Evolutionary conservation across 257 asterid species (phyloP).

Genomic region (Scutellaria galericulata): DNA sequence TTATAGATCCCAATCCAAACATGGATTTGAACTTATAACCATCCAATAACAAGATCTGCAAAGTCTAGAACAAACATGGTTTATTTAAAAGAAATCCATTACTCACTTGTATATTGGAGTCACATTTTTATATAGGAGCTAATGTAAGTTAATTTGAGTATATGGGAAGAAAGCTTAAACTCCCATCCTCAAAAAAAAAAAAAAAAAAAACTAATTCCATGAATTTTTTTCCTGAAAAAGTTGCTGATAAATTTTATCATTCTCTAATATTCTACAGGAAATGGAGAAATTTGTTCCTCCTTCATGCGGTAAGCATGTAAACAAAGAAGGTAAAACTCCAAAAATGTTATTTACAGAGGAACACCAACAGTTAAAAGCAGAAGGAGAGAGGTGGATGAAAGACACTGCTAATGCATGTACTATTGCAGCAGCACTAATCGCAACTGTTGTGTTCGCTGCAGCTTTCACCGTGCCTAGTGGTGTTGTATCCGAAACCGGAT

Average conservation of each 20-base stretch:
- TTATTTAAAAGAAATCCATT: too few species aligned
- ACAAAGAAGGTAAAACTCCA: neutral
- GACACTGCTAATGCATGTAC: slow-evolving; percentile 17
- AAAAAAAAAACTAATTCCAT: too few species aligned
- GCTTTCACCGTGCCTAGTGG: slow-evolving; percentile 31
- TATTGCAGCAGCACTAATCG: slow-evolving; percentile 6
- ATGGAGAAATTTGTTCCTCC: slow-evolving; percentile 24
- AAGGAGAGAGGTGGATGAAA: slow-evolving; percentile 37
- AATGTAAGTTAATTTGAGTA: too few species aligned
- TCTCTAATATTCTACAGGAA: slow-evolving; percentile 14
- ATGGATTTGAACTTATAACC: too few species aligned
- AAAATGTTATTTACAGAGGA: slow-evolving; percentile 26
- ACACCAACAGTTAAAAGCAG: slow-evolving; percentile 25
- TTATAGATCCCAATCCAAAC: too few species aligned
- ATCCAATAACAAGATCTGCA: too few species aligned
- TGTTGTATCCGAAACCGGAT: neutral
- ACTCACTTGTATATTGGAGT: too few species aligned
- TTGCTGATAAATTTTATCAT: neutral
- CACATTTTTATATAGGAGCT: too few species aligned
- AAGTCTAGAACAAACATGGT: too few species aligned
- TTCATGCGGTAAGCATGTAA: neutral
- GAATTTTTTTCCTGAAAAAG: too few species aligned
- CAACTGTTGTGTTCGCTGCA: slow-evolving; percentile 13
- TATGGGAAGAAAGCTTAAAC: too few species aligned
- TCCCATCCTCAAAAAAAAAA: too few species aligned